Evolutionary conservation across 148 eudicot species (phyloP), one percentile per base, ranked within the genome.

Genomic region (Arbutus unedo): DNA sequence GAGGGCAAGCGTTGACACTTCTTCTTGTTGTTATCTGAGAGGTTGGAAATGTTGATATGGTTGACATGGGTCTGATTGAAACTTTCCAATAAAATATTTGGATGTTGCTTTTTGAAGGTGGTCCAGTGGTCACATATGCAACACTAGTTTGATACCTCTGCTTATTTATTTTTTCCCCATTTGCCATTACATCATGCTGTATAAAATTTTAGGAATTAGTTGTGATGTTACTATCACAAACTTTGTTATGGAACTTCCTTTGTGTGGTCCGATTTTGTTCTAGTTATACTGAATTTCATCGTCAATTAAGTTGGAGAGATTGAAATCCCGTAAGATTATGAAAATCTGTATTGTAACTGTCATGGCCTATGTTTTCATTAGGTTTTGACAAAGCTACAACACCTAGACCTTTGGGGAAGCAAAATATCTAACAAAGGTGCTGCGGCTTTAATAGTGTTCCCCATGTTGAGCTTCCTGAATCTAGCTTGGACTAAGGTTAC

Each of bases 371-470:
- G 31, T 47, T 76, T 80, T 71, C 75, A 23, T 62, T 83, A 96
- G 99, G 91, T 76, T 48, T 87, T 96, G 68, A 89, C 85, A 71
- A 93, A 90, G 19, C 86, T 94, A 57, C 91, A 93, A 82, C 83
- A 90, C 86, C 91, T 94, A 77, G 98, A 96, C 81, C 85, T 96
- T 3, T 94, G 99, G 98, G 98, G 98, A 78, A 92, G 93, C 89
- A 76, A 87, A 66, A 77, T 96, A 87, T 87, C 99, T 4, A 85
- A 96, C 74, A 57, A 87, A 82, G 96, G 98, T 47, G 91, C 85
- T 31, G 25, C 66, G 45, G 60, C 85, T 56, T 87, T 96, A 71
- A 73, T 71, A 82, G 59, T 79, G 59, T 93, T 92, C 68, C 93
- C 90, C 3, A 89, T 82, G 45, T 87, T 96, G 89, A 91, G 84